Evolutionary conservation across 306 rosid genomes (phyloP), one percentile per base, ranked within the genome.

Genomic region (Quercus berberidifolia): DNA sequence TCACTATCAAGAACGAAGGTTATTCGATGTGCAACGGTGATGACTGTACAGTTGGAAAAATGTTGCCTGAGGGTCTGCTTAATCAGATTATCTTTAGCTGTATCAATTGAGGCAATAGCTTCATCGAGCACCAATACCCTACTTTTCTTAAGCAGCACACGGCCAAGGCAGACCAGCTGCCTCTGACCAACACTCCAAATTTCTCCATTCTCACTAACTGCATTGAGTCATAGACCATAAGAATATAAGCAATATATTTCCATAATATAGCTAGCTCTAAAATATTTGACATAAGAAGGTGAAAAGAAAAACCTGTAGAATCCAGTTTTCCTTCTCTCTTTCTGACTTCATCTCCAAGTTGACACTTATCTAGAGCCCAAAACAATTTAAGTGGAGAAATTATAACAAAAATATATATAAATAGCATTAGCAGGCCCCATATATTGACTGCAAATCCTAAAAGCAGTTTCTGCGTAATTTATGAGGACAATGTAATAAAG

Each of bases 361-460:
- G 97, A 82, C 97, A 90, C 85, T 86, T 92, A 77, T 92, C 96
- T 62, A 94, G 72, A 69, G 92, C 92, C 94, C 90, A 80, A 70
- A 80, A 80, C 25, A 79, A 60, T 64, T 49, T 6, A n/a, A 21
- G 82, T 84, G 13, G 14, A 23, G 56, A 67, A 13, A 75, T 13
- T 19, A 21, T 30, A 71, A 77, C 54, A 21, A n/a, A 33, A 17
- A 74, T 9, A 68, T 64, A 59, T 30, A 52, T 49, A 54, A 75
- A 74, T 6, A 73, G 56, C 17, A 38, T 65, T 30, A 65, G 71
- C 15, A 65, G 21, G 14, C 18, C 13, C 23, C 5, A 13, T 35
- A 31, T 15, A 14, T 28, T 26, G 69, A 63, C n/a, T 6, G 15
- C 8, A 28, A 63, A 63, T 63, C 35, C n/a, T 28, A 14, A 28